phyloP scores from a whole-genome alignment of 768 basidiomycete genomes.

The Boletus sp. region DNA sequence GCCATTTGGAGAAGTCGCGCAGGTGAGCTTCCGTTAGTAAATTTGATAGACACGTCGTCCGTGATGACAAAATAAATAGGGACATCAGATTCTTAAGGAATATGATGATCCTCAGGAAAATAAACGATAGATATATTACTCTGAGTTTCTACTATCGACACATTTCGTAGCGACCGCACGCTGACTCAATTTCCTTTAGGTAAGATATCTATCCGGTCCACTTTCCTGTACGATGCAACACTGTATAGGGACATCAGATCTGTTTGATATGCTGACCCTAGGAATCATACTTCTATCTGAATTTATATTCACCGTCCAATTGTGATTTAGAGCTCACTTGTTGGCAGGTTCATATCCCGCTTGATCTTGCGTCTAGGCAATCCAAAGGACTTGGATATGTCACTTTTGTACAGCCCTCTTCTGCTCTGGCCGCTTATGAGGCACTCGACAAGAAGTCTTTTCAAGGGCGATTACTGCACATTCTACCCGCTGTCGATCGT shows the following conservation, averaged over 20 bases:
- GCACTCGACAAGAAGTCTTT: constrained; percentile 81
- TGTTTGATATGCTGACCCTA: constrained; percentile 41
- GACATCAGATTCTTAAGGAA: constrained; percentile 47
- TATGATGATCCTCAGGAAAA: constrained; percentile 37
- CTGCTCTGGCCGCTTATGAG: constrained; percentile 70
- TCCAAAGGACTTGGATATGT: constrained; percentile 66
- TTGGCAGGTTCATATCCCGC: constrained; percentile 54
- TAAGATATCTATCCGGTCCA: background rate
- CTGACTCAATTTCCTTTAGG: constrained; percentile 15
- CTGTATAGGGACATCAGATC: constrained; percentile 58
- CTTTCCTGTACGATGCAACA: background rate
- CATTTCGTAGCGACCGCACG: background rate
- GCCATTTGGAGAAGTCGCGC: constrained; percentile 67
- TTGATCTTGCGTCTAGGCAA: constrained; percentile 44
- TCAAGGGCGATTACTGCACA: constrained; percentile 89
- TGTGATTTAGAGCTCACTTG: constrained; percentile 1
- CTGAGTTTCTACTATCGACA: constrained; percentile 13
- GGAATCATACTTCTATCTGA: constrained; percentile 50
- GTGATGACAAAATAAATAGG: constrained; percentile 46
- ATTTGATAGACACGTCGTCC: constrained; percentile 6
- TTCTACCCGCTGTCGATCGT: constrained; percentile 80
- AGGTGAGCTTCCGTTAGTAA: constrained; percentile 51
- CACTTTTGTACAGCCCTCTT: constrained; percentile 42
- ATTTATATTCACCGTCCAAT: constrained; percentile 3
- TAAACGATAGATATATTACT: constrained; percentile 56